Evolutionary conservation across 2,329 filamentous ascomycete species (phyloP), one percentile per base, ranked within the genome.

Genomic region (Neofusicoccum ribis): DNA sequence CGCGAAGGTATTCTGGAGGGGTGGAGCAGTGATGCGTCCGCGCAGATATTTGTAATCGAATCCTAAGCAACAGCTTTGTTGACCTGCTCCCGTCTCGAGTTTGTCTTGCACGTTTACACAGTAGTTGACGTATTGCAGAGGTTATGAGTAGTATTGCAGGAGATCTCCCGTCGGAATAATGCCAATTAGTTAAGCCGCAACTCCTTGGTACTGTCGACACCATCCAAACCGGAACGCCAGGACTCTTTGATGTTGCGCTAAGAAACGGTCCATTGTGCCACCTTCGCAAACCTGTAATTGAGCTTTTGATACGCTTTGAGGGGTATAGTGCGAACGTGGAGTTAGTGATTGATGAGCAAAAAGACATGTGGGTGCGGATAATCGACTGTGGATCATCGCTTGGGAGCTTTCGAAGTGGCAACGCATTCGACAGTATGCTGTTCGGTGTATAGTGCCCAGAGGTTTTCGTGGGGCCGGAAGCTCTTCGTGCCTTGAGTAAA

Each of bases 401-500:
- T 60, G 31, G 56, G 56, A 20, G 14, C 41, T 31, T 60, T 60
- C 8, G 56, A 27, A 17, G 41, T 27, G 15, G 56, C 56, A 47
- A 60, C 43, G 11, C 56, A 60, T 37, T 37, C 27, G 43, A 47
- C 56, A 2, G 56, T 60, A 11, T 60, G 56, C n/a, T 14, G 3
- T 47, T 60, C 56, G 56, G 56, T 60, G 17, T 60, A 60, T 4
- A 60, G 43, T 8, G 56, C 56, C 56, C 56, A 60, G 9, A 60
- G 43, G 5, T 60, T 60, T 15, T 60, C n/a, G 31, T 60, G 56
- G 31, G 44, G 56, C 6, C 11, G 14, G 41, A 60, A 60, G 39
- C 23, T n/a, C 17, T 37, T 60, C 17, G 56, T 60, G n/a, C 27
- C 56, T 60, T 60, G 6, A 7, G 27, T 20, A 47, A 37, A 23